These are phyloP conservation scores for Hymenoscyphus salicellus DNA, from an alignment of 2,329 filamentous ascomycete genomes.

Conservation along the genomic window DNA sequence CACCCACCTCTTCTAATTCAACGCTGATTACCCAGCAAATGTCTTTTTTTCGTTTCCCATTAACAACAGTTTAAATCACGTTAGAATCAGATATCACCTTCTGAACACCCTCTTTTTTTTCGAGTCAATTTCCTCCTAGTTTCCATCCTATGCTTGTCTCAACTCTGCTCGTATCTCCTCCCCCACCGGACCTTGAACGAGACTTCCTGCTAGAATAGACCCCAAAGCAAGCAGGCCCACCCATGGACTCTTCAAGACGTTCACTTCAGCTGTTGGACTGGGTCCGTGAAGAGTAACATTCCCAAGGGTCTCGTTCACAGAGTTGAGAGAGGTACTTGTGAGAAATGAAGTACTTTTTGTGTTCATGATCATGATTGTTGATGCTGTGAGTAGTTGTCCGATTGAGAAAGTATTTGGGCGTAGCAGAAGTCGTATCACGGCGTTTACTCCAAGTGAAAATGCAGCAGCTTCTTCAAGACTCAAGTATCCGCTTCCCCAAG, in stretches of 20 bases:
- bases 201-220: not conserved
- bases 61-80: too few relatives aligned
- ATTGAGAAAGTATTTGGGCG: not conserved
- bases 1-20: too few relatives aligned
- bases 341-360: not conserved
- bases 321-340: not conserved
- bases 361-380: not conserved
- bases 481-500: not conserved
- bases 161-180: not conserved
- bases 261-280: not conserved
- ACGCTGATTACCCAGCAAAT: too few relatives aligned
- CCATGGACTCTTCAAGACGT: not conserved
- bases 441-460: not conserved
- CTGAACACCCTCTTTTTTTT: conserved; percentile 9
- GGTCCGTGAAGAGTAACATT: not conserved
- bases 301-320: not conserved
- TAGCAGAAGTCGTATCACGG: not conserved
- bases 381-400: not conserved
- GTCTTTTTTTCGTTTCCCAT: too few relatives aligned
- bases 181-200: not conserved
- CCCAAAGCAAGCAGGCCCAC: not conserved
- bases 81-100: not conserved
- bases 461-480: not conserved
- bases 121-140: not conserved
- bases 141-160: not conserved